phyloP scores from a whole-genome alignment of 2,329 filamentous ascomycete species.

The Verticillium tricorpus region DNA sequence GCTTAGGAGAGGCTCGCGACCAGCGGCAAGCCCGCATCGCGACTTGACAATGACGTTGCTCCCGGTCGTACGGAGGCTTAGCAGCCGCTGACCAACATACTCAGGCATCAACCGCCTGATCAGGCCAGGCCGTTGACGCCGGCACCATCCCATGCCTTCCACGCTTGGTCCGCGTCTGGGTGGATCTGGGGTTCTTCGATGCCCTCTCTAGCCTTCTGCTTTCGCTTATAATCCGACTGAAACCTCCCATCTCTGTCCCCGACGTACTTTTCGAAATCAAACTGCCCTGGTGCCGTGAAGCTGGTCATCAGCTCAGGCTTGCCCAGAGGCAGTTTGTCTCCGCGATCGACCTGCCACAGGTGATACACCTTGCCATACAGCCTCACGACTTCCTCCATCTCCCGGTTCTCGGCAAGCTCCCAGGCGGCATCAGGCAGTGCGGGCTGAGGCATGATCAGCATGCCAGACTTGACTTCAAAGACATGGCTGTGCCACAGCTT shows the following conservation, averaged over 20 bases:
- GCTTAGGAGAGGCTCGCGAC: neutral
- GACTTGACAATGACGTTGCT: neutral
- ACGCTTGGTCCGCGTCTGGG: conserved; percentile 17
- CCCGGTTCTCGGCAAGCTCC: conserved; percentile 71
- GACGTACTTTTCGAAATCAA: conserved; percentile 40
- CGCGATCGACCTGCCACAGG: conserved; percentile 78
- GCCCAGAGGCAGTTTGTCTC: conserved; percentile 53
- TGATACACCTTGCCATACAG: conserved; percentile 84
- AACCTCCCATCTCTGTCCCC: conserved; percentile 41
- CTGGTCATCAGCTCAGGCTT: conserved; percentile 52
- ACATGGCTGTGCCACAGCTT: conserved; percentile 74
- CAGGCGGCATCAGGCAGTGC: conserved; percentile 57
- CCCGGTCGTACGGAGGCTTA: neutral
- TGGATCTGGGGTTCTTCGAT: conserved; percentile 39
- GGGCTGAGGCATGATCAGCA: conserved; percentile 72
- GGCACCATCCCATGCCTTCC: conserved; percentile 5
- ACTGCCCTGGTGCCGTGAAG: conserved; percentile 42
- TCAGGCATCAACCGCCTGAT: neutral
- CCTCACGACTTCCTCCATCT: conserved; percentile 72
- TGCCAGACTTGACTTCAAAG: conserved; percentile 72
- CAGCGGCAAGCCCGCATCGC: neutral
- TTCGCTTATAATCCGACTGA: conserved; percentile 37
- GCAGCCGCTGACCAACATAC: neutral
- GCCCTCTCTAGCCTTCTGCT: conserved; percentile 37
- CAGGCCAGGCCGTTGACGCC: neutral